A percentile compares a stretch with the other conserved stretches of the same genome.
These are phyloP conservation scores for Metarhizium album DNA, from an alignment of 2,329 filamentous ascomycete genomes.

Conservation along the genomic window DNA sequence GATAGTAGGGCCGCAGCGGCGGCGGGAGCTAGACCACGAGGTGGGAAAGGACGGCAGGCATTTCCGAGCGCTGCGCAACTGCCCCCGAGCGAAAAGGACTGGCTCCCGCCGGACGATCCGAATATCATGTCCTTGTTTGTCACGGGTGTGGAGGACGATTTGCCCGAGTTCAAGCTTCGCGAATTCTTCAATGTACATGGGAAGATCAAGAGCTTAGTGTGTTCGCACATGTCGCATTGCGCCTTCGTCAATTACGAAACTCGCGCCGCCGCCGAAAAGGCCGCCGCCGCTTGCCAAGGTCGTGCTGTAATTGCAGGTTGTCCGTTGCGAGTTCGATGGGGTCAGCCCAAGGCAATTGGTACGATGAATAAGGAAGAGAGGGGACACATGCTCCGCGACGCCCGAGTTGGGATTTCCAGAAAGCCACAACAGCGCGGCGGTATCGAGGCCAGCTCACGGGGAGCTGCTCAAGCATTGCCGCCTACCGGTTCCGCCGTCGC, in stretches of 20 bases:
- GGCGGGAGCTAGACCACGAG: conserved; percentile 37
- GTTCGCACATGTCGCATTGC: conserved; percentile 94
- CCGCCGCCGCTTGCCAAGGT: conserved; percentile 75
- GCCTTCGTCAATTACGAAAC: conserved; percentile 93
- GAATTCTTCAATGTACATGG: conserved; percentile 85
- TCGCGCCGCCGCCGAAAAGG: conserved; percentile 73
- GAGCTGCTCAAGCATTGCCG: conserved; percentile 8
- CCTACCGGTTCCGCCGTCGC: conserved; percentile 39
- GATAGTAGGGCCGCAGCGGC: conserved; percentile 44
- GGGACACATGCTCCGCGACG: conserved; percentile 70
- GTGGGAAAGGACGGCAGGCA: conserved; percentile 34
- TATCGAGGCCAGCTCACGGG: conserved; percentile 27
- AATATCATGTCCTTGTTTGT: conserved; percentile 91
- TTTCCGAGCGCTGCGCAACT: conserved; percentile 64
- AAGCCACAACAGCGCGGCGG: conserved; percentile 14
- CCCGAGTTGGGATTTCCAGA: conserved; percentile 27
- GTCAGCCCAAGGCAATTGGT: conserved; percentile 81
- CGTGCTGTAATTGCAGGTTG: conserved; percentile 85
- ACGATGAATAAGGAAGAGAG: conserved; percentile 83
- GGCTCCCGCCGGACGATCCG: conserved; percentile 68
- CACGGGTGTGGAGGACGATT: conserved; percentile 89
- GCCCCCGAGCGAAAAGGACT: conserved; percentile 75
- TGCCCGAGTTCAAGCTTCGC: conserved; percentile 84
- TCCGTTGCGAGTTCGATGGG: conserved; percentile 84
- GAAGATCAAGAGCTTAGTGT: conserved; percentile 84